Percentiles rank a stretch among this genome's conserved stretches.
Evolutionary conservation across 2,329 filamentous ascomycete species (phyloP).

Genomic region (Nemania abortiva): DNA sequence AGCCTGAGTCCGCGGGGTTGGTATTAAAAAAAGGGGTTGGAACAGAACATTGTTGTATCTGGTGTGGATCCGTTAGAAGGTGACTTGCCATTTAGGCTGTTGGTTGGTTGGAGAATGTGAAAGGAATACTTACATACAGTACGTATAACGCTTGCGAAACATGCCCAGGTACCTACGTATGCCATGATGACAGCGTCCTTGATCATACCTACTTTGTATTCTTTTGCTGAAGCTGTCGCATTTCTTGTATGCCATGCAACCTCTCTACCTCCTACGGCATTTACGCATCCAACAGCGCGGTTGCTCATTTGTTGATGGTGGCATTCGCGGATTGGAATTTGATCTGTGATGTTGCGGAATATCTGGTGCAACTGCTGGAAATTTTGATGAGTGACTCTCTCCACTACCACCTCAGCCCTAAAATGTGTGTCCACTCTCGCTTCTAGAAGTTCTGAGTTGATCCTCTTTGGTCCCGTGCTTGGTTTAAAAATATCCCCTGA

Average conservation of each 20-base stretch:
- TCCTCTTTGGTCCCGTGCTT: conserved; percentile 16
- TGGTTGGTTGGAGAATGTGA: conserved; percentile 45
- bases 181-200: conserved; percentile 25
- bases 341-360: conserved; percentile 2
- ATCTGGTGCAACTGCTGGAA: conserved; percentile 33
- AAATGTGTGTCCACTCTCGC: conserved; percentile 13
- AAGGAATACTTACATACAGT: conserved; percentile 12
- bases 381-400: conserved; percentile 26
- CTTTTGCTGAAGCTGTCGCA: conserved; percentile 15
- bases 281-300: conserved; percentile 13
- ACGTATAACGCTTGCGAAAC: conserved; percentile 23
- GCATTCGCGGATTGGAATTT: conserved; percentile 14
- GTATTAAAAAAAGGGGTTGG: conserved; percentile 26
- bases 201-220: conserved; percentile 20
- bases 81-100: conserved; percentile 49
- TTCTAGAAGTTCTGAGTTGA: conserved; percentile 9
- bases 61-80: conserved; percentile 32
- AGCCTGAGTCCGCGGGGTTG: conserved; percentile 12
- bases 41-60: conserved; percentile 26
- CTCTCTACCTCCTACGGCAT: conserved; percentile 13
- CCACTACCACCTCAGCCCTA: conserved; percentile 39
- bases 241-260: conserved; percentile 28
- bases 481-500: conserved; percentile 7
- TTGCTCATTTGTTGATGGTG: conserved; percentile 14
- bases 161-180: conserved; percentile 7